Base-by-base conservation (phyloP, 1,139 yeast genomes). In the Sugiyamaella sp. region DNA sequence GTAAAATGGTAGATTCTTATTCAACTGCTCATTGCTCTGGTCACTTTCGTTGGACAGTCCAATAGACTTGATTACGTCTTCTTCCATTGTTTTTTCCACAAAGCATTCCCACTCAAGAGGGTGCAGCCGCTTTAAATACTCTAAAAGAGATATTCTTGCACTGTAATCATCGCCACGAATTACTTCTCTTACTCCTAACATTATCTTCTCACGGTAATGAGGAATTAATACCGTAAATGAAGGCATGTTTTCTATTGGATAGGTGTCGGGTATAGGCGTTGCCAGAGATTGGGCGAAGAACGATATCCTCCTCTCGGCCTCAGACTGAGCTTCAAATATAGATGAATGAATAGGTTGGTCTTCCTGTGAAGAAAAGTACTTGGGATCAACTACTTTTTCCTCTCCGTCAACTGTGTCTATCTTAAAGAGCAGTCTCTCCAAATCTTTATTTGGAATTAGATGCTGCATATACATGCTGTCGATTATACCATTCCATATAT, bases 271-370 rank as follows among this genome's bases (percentile, higher is more conserved):
- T 44, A 89, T 77, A 0, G 93, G 85, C 0, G 90, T 84, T 0
- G 95, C 81, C 46, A 89, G 69, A 0, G 96, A 87, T 65, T 89
- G 96, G 0, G 97, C 96, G 76, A 89, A 89, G 64, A 86, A 89
- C 0, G 95, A 84, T 1, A 89, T 80, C 51, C 97, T 75, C 62
- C 97, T 73, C 64, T 86, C 86, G 0, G 95, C 95, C 65, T 88
- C 96, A 4, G 86, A 80, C 45, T 83, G 84, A 58, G 73, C 80
- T 5, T 72, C 71, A 63, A 81, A 80, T 54, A 76, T 75, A 20
- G 78, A 55, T 66, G 63, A 42, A 66, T 71, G 56, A 68, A 68
- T 22, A 70, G 70, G 55, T 65, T 63, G 78, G 63, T 86, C 95
- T 69, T 85, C 95, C 63, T 85, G 90, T n/a, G 81, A 82, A 3